Evolutionary conservation across 768 basidiomycete species (phyloP).

Genomic region (Amanita inopinata): DNA sequence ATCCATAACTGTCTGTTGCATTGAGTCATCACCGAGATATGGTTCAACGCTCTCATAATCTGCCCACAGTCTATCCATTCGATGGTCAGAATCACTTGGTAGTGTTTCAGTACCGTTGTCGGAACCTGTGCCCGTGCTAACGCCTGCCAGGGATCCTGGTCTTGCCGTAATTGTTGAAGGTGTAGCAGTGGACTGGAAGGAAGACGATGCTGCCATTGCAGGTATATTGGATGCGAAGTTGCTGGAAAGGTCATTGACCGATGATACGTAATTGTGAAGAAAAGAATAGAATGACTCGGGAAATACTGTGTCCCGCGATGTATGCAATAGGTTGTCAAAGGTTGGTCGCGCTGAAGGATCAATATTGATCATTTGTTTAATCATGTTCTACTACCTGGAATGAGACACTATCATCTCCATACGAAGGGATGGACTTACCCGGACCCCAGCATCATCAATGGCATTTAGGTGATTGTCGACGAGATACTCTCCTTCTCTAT

Average conservation of each 20-base stretch:
- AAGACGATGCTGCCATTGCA: constrained; percentile 28
- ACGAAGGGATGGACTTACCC: constrained; percentile 40
- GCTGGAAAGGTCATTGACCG: constrained; percentile 60
- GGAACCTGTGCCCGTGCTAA: constrained; percentile 15
- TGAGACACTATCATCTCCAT: constrained; percentile 15
- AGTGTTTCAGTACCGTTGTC: constrained; percentile 30
- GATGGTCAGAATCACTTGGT: constrained; percentile 79
- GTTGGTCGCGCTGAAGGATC: constrained; percentile 70
- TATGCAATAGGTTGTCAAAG: constrained; percentile 71
- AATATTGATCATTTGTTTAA: constrained; percentile 83
- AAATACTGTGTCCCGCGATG: constrained; percentile 69
- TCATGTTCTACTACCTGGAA: constrained; percentile 51
- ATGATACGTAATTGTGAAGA: constrained; percentile 80
- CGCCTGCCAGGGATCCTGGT: constrained; percentile 18
- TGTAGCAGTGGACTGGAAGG: constrained; percentile 19
- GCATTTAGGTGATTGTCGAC: constrained; percentile 61
- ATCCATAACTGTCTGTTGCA: constrained; percentile 39
- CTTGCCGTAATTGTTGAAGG: constrained; percentile 24
- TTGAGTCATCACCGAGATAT: constrained; percentile 42
- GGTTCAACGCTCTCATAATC: constrained; percentile 82
- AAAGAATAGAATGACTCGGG: constrained; percentile 95
- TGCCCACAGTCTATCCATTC: constrained; percentile 76
- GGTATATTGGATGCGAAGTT: constrained; percentile 22
- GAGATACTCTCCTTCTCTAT: constrained; percentile 74
- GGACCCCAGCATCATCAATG: constrained; percentile 75